Evolutionary conservation across 495 filamentous ascomycete genomes (phyloP).

Genomic region (Parathielavia appendiculata): DNA sequence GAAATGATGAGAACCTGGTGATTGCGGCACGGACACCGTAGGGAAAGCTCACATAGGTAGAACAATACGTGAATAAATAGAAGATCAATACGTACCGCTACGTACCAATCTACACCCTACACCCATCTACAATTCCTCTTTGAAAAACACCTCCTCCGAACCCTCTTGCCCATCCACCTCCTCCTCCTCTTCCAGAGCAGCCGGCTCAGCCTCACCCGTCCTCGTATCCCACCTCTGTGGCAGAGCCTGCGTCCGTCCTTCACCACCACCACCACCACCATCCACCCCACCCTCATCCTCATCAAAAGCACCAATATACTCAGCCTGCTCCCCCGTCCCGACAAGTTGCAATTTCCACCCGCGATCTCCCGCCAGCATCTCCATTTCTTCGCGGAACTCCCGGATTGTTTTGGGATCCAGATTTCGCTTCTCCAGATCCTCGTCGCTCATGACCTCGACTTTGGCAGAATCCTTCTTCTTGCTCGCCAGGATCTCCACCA

Average conservation of each 20-base stretch:
- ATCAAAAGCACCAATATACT: conserved; percentile 43
- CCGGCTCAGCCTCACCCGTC: not conserved
- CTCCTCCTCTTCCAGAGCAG: not conserved
- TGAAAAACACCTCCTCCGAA: conserved; percentile 44
- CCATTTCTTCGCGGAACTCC: conserved; percentile 53
- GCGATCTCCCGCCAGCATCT: conserved; percentile 46
- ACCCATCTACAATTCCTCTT: conserved; percentile 40
- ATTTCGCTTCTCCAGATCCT: conserved; percentile 62
- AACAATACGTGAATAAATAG: not conserved
- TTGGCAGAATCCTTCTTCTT: conserved; percentile 17
- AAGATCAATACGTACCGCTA: not conserved
- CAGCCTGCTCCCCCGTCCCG: conserved; percentile 34
- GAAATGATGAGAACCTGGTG: too few relatives aligned
- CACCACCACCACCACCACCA: too few relatives aligned
- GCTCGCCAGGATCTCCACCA: conserved; percentile 33
- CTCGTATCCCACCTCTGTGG: conserved; percentile 2
- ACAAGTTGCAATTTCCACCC: conserved; percentile 54
- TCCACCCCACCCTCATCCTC: conserved; percentile 38
- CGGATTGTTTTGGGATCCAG: conserved; percentile 66
- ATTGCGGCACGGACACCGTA: too few relatives aligned
- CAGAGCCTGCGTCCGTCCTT: not conserved
- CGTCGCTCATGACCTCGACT: conserved; percentile 46
- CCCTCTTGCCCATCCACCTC: conserved; percentile 28
- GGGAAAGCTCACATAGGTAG: too few relatives aligned
- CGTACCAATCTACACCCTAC: not conserved